Evolutionary conservation across 257 asterid genomes (phyloP).

Genomic region (Capsicum chinense): DNA sequence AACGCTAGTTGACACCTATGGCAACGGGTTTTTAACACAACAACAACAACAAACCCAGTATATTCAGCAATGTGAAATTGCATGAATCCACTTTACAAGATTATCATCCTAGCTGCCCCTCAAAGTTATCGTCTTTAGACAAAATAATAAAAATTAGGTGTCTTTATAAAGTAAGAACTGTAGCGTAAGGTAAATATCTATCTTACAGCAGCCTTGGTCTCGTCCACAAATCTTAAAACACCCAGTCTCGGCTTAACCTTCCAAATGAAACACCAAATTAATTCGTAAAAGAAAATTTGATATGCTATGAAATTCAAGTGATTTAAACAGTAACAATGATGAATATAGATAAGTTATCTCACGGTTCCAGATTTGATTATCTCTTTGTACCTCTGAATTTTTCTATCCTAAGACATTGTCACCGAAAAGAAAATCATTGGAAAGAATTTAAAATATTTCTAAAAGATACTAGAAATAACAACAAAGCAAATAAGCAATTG

Average conservation of each 20-base stretch:
- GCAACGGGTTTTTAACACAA: not conserved
- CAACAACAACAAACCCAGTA: no score
- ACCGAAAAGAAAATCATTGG: not conserved
- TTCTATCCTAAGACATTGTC: constrained; percentile 70
- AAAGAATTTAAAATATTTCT: not conserved
- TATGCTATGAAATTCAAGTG: not conserved
- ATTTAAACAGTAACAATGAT: not conserved
- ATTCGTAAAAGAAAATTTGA: constrained; percentile 22
- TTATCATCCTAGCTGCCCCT: not conserved
- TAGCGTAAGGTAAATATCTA: constrained; percentile 32
- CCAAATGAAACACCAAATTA: constrained; percentile 33
- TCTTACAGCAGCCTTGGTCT: constrained; percentile 92
- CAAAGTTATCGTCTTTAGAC: not conserved
- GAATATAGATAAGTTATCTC: constrained; percentile 38
- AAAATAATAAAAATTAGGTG: constrained; percentile 26
- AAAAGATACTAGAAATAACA: not conserved
- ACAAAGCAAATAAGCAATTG: not conserved
- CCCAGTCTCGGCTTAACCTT: constrained; percentile 98
- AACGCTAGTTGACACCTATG: no score
- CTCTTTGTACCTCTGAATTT: constrained; percentile 94
- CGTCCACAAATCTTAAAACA: constrained; percentile 95
- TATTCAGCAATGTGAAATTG: not conserved
- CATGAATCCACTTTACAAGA: not conserved
- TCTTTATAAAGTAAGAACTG: constrained; percentile 23
- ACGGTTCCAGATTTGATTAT: constrained; percentile 92